Evolutionary conservation across 179 eudicot genomes (phyloP).

Genomic region (Vitellaria paradoxa): DNA sequence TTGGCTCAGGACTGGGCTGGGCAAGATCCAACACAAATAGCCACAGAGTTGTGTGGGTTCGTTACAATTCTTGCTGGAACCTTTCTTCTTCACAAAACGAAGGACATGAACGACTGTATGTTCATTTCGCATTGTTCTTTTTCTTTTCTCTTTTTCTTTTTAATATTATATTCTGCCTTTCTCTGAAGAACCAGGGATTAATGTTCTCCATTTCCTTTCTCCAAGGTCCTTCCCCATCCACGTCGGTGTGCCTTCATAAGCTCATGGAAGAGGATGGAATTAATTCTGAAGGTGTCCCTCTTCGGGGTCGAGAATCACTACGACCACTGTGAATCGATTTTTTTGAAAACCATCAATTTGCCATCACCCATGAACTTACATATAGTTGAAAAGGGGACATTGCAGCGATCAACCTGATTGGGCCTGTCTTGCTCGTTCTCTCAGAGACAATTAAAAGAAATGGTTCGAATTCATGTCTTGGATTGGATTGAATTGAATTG

Average conservation of each 20-base stretch:
- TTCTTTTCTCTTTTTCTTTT: background rate
- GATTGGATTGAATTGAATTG: background rate
- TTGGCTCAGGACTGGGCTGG: slow-evolving; percentile 69
- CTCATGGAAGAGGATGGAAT: slow-evolving; percentile 34
- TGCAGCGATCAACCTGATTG: background rate
- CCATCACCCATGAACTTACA: slow-evolving; percentile 1
- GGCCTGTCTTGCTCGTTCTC: background rate
- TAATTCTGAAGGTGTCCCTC: slow-evolving; percentile 49
- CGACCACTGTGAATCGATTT: background rate
- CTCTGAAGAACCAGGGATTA: background rate
- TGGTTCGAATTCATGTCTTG: background rate
- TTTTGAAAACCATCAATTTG: background rate
- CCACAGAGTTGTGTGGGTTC: slow-evolving; percentile 79
- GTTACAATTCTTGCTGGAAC: slow-evolving; percentile 76
- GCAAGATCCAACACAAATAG: slow-evolving; percentile 66
- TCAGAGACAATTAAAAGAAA: background rate
- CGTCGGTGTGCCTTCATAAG: slow-evolving; percentile 37
- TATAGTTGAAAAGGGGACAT: background rate
- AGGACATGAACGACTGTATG: slow-evolving; percentile 60
- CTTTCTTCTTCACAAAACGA: slow-evolving; percentile 77
- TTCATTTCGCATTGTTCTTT: background rate
- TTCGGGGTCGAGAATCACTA: slow-evolving; percentile 41
- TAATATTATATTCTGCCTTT: background rate
- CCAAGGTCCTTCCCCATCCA: slow-evolving; percentile 26
- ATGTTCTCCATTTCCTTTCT: slow-evolving; percentile 11